Percentiles rank a stretch among this genome's conserved stretches.
Conservation (phyloP, 1,284 basidiomycete species). For the Fomes fomentarius region DNA sequence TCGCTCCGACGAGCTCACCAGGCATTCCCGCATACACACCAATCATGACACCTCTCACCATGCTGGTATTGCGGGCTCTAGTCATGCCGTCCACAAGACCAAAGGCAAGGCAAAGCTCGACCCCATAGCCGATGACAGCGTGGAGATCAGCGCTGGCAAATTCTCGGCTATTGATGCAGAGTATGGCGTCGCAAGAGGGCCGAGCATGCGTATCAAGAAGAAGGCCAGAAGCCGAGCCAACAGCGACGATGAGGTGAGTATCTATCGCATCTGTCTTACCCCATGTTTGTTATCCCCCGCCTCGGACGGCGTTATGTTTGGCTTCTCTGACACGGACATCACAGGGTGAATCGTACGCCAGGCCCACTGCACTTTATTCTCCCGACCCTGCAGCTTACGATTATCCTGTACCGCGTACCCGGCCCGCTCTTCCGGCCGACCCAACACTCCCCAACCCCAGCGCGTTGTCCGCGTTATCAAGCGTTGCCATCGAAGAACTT, state of each 20-base stretch:
- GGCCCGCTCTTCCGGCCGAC: constrained; percentile 26
- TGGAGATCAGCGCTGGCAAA: constrained; percentile 23
- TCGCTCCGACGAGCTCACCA: constrained; percentile 95
- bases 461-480: constrained; percentile 77
- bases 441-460: constrained; percentile 43
- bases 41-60: constrained; percentile 38
- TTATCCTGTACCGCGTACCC: constrained; percentile 27
- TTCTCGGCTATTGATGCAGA: constrained; percentile 22
- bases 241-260: constrained; percentile 76
- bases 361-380: constrained; percentile 60
- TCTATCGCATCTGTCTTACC: constrained; percentile 3
- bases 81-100: constrained; percentile 29
- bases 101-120: constrained; percentile 38
- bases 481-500: constrained; percentile 84
- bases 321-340: constrained; percentile 10
- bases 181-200: constrained; percentile 18
- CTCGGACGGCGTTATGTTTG: constrained; percentile 7
- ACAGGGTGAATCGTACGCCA: constrained; percentile 68
- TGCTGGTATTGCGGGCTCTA: constrained; percentile 25
- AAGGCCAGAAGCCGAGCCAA: constrained; percentile 77
- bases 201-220: constrained; percentile 51
- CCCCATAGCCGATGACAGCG: constrained; percentile 40
- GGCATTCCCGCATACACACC: constrained; percentile 93
- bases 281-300: neutral
- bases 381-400: constrained; percentile 49